Evolutionary conservation across 1,284 basidiomycete genomes (phyloP), one percentile per base, ranked within the genome.

Genomic region (Tetrapyrgos nigripes): DNA sequence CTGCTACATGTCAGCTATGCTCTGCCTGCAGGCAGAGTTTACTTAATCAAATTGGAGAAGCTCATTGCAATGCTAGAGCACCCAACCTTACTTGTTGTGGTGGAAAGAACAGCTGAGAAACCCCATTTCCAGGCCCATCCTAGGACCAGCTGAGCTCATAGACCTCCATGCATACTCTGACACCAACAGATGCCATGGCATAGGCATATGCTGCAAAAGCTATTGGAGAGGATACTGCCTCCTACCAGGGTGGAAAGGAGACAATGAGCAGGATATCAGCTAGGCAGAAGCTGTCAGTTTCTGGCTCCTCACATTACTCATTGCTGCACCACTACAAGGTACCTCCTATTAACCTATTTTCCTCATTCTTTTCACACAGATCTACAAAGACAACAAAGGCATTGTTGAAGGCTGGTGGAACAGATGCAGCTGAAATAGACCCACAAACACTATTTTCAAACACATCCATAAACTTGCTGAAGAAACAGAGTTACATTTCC

Each of bases 341-440:
- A 14, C 31, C 14, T 33, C 31, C 31, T 14, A 33, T 33, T 33
- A 33, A 33, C 31, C 14, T 33, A 33, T 33, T 33, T 33, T 33
- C 31, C 35, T 43, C 5, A 14, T 33, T 14, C 31, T 33, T 8
- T 33, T 33, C 31, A 33, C 31, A 8, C 31, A 14, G 14, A 33
- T 33, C 31, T 73, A 62, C 31, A 8, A 33, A 33, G 31, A 33
- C 31, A 8, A 33, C 14, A 54, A 31, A 9, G 72, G 76, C 0
- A 68, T 81, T 8, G 64, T 79, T 5, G 69, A 81, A 53, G 74
- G 76, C 0, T 81, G 76, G 78, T 67, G 69, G 62, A 70, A 68
- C 3, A 65, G 73, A 0, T 3, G 73, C 0, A 79, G 79, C 52
- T 5, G 66, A 1, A 80, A 79, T 61, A 4, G 1, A 1, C 35